These are phyloP conservation scores for Myxozyma lipomycoides DNA, from an alignment of 805 yeast species.

Conservation along the genomic window DNA sequence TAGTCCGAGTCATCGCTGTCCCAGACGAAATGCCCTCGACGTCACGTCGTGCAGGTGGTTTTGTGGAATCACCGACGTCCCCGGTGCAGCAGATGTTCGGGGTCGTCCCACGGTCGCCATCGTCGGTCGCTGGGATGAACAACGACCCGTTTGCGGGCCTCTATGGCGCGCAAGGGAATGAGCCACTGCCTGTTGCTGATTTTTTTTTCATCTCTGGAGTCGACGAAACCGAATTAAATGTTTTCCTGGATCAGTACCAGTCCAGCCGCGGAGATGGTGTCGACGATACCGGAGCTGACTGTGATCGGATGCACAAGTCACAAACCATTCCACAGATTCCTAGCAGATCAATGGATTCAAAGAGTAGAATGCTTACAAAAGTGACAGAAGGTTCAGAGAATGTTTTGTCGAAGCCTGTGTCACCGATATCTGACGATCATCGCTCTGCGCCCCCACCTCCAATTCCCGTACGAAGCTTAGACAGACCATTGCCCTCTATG, in stretches of 20 bases:
- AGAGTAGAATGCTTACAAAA: not conserved
- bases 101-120: not conserved
- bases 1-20: no score
- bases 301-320: not conserved
- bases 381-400: not conserved
- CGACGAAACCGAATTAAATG: slow-evolving; percentile 7
- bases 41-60: no score
- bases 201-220: slow-evolving; percentile 25
- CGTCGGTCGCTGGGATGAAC: not conserved
- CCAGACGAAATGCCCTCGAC: no score
- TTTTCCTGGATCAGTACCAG: not conserved
- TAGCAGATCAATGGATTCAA: not conserved
- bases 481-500: not conserved
- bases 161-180: not conserved
- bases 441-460: not conserved
- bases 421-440: not conserved
- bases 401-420: not conserved
- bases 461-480: not conserved
- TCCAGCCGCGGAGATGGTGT: not conserved
- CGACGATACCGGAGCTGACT: not conserved
- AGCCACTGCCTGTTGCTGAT: slow-evolving; percentile 16
- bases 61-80: not conserved
- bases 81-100: not conserved
- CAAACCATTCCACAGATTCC: not conserved
- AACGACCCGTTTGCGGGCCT: not conserved